phyloP scores from a whole-genome alignment of 2,329 filamentous ascomycete species.

The Xylariaceae sp. region DNA sequence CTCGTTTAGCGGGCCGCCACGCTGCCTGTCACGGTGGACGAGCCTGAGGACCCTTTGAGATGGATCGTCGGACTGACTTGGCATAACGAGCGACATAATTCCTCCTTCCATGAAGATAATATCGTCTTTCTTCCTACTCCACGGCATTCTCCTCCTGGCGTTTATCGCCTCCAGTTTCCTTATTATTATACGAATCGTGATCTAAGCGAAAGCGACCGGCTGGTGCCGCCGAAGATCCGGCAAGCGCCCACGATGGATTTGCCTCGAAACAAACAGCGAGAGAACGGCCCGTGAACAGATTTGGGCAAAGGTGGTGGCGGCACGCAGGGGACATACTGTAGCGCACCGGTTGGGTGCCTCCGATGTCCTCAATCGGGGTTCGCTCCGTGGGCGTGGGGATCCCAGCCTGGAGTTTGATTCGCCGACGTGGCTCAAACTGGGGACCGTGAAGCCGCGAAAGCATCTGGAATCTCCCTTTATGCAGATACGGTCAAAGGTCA shows the following conservation, averaged over 20 bases:
- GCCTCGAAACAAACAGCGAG: neutral
- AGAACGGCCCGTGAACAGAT: neutral
- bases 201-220: neutral
- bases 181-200: neutral
- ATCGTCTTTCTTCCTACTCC: no score
- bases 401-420: slow-evolving; percentile 10
- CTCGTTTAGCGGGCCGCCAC: no score
- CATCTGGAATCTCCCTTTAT: no score
- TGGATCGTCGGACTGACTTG: no score
- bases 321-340: neutral
- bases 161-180: neutral
- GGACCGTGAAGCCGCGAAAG: slow-evolving; percentile 2
- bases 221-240: neutral
- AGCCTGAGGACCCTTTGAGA: no score
- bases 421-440: slow-evolving; percentile 5
- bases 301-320: neutral
- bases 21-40: no score
- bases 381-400: slow-evolving; percentile 7
- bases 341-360: slow-evolving; percentile 10
- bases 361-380: slow-evolving; percentile 14
- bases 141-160: neutral
- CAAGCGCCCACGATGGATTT: no score
- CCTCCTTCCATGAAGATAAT: no score
- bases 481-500: no score
- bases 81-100: no score